Conservation (phyloP, 2,329 filamentous ascomycete species). For the Colletotrichum sansevieriae region DNA sequence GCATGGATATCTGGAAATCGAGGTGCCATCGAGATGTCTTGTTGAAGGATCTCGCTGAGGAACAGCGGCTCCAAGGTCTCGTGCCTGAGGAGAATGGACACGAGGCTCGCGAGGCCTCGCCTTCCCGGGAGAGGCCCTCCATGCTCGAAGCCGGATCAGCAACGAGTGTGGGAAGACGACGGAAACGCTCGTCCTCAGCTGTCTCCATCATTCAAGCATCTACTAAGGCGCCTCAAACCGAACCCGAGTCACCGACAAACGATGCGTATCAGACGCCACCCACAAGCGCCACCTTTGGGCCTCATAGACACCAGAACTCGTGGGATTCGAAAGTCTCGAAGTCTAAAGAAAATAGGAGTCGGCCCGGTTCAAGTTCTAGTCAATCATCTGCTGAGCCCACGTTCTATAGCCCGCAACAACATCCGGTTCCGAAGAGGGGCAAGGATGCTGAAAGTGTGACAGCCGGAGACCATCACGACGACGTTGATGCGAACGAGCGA, state of each 20-base stretch:
- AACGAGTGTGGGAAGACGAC: conserved; percentile 25
- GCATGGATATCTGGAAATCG: conserved; percentile 92
- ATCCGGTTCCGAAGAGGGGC: conserved; percentile 31
- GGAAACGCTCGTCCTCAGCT: conserved; percentile 37
- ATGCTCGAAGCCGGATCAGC: conserved; percentile 28
- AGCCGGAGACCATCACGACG: conserved; percentile 55
- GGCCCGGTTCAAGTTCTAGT: conserved; percentile 50
- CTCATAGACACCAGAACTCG: conserved; percentile 55
- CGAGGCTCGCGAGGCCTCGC: conserved; percentile 30
- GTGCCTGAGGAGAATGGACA: conserved; percentile 25
- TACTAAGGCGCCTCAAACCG: conserved; percentile 44
- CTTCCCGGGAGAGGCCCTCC: conserved; percentile 28
- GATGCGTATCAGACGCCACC: conserved; percentile 65
- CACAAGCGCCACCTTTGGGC: conserved; percentile 54
- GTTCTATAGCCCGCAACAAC: conserved; percentile 40
- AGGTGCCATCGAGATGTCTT: conserved; percentile 93
- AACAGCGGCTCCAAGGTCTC: conserved; percentile 28
- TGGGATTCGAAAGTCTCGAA: conserved; percentile 55
- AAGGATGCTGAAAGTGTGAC: conserved; percentile 8
- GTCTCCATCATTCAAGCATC: conserved; percentile 31
- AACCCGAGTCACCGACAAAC: conserved; percentile 54
- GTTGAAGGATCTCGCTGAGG: conserved; percentile 86
- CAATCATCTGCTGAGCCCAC: conserved; percentile 50
- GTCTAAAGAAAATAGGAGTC: conserved; percentile 46
- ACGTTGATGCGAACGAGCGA: conserved; percentile 76